Evolutionary conservation across 169 alveolate genomes (phyloP), one percentile per base, ranked within the genome.

Genomic region (Hammondia hammondi): DNA sequence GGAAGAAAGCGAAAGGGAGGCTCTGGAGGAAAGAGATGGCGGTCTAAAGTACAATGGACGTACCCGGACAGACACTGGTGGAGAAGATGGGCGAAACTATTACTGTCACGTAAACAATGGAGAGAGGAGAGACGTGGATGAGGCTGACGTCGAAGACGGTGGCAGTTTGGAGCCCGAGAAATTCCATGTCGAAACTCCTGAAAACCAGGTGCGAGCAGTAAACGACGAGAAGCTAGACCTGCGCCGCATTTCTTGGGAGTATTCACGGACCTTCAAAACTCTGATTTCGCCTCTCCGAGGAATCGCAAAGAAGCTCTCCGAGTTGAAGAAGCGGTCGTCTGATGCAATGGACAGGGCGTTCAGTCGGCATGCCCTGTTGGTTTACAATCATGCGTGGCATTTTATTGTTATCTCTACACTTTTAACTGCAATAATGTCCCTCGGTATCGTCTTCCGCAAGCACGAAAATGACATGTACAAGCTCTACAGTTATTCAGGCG

Each of bases 401-500:
- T 90, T 90, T 45, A 90, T 90, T 14, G 48, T 90, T 1, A 52
- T 77, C 9, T 90, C 82, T 46, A 52, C 61, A 3, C 46, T 90
- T 29, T 6, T 90, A n/a, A 90, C 77, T 37, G 94, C 89, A 32
- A n/a, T 52, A 6, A 90, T 90, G 94, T 85, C 94, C 21, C 57
- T 71, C 32, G 94, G 94, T 35, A 72, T 90, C 56, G 56, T 90
- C 39, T 90, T 90, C 88, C 94, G 94, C 81, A 90, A 73, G 52
- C 81, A 90, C 88, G 94, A 90, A 32, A 67, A 71, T 32, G 94
- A 90, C 35, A 90, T 90, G 94, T 90, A 67, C 94, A 70, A 72
- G 94, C 71, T 90, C 77, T 90, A 90, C 56, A 90, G 94, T 57
- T 90, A 32, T 46, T 81, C 94, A 14, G 94, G 94, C 27, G 94